Evolutionary conservation across 2,329 filamentous ascomycete species (phyloP), one percentile per base, ranked within the genome.

Genomic region (Ophiocordyceps polyrhachis-furcata): DNA sequence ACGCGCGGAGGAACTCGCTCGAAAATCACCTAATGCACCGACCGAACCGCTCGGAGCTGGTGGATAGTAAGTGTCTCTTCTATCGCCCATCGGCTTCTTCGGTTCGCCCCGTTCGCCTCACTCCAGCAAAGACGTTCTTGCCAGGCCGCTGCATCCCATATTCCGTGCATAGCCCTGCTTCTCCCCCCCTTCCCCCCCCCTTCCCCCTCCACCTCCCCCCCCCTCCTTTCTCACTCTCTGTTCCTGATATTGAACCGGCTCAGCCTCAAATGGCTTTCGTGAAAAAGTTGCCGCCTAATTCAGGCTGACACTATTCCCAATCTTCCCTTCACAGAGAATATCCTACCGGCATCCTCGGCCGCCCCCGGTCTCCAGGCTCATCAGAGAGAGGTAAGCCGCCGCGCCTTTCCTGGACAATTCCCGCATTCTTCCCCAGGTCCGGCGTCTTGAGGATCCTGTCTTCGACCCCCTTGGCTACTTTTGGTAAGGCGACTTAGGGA

Each of bases 291-390:
- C 9, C 15, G 15, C 32, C 32, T 17, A 37, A 17, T 8, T 17
- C 32, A 17, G 32, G 14, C 32, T 37, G 14, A 37, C 32, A 6
- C 32, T 17, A 8, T 37, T 17, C 7, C 15, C n/a, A n/a, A 37
- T 37, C 13, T 15, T 7, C 15, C 14, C 35, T 13, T 23, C 15
- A 9, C 53, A 89, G 83, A 79, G 53, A 93, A 94, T 63, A 94
- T 95, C 59, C 78, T 95, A 23, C 83, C 84, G 23, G 76, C 79
- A 46, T 82, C 82, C 29, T 81, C 63, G 44, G 85, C 82, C 17
- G 86, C 87, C 0, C 87, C 88, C 0, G 74, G 81, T 2, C 68
- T 95, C 45, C 79, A 81, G 57, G 85, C 81, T 46, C 77, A 86
- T 49, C 86, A 91, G 62, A 81, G 75, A 56, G 84, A 93, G 60